Evolutionary conservation across 306 rosid species (phyloP), one percentile per base, ranked within the genome.

Genomic region (Ormosia semicastrata): DNA sequence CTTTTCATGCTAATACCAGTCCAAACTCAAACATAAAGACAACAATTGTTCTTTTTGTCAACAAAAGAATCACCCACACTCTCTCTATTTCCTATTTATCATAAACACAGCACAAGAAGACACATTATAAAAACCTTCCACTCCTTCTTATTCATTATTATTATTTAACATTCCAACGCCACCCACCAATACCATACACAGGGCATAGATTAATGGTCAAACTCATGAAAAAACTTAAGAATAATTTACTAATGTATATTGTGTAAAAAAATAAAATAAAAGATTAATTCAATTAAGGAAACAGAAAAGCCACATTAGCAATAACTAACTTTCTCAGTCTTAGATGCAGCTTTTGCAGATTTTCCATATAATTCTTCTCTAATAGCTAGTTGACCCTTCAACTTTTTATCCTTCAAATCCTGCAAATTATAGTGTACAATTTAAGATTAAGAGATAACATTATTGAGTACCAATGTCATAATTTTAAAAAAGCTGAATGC

Each of bases 301-400:
- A 65, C 4, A 46, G 15, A 10, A 83, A 57, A 30, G 11, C 49
- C 53, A 43, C 46, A 79, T 50, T 24, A 37, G 4, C 12, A 70
- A 69, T n/a, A 64, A 81, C 63, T 57, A 62, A 95, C 99, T 91
- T 95, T 92, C 71, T 95, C 99, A 0, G 86, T 86, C 82, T 87
- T 85, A 43, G 96, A 96, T 57, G 98, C 98, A 68, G 86, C 92
- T 72, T 89, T 85, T 10, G 98, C 99, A 32, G 94, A 86, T 79
- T 87, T 83, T 14, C 87, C 90, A 88, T 86, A 80, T 76, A 91
- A 86, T 3, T 57, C 73, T 80, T 95, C 99, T 68, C 87, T 85
- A 37, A 56, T 77, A 77, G 90, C 56, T 67, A 95, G 91, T 81
- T 93, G 95, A 63, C 94, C 89, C 88, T 81, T 93, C 70, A 95